Conservation (phyloP, 768 basidiomycete species). For the Pulveroboletus sp. region DNA sequence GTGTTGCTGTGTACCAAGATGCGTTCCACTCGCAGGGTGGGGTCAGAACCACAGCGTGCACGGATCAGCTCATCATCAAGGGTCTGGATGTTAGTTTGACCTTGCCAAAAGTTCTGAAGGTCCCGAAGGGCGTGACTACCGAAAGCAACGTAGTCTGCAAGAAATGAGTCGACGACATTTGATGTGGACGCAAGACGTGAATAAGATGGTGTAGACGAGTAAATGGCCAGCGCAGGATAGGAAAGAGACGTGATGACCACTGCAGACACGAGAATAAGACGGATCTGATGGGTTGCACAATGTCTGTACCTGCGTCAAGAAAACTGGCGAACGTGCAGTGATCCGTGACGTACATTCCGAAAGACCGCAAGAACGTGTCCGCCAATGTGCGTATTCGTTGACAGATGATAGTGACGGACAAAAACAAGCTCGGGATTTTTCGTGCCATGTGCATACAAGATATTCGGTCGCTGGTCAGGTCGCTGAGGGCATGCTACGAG, state of each 20-base stretch:
- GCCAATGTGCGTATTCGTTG: constrained; percentile 38
- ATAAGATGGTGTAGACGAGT: constrained; percentile 67
- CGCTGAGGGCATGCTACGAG: constrained; percentile 13
- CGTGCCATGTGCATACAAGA: constrained; percentile 20
- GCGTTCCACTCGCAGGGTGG: constrained; percentile 72
- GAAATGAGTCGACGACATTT: constrained; percentile 59
- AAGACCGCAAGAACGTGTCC: constrained; percentile 57
- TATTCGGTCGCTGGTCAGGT: constrained; percentile 12
- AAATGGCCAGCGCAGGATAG: constrained; percentile 85
- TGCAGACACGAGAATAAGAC: constrained; percentile 81
- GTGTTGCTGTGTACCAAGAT: constrained; percentile 58
- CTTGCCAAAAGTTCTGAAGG: constrained; percentile 68
- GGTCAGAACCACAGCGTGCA: constrained; percentile 64
- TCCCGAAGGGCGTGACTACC: constrained; percentile 55
- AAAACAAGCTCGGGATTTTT: constrained; percentile 16
- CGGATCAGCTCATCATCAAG: constrained; percentile 68
- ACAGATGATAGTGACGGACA: constrained; percentile 16
- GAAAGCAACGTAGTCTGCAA: constrained; percentile 48
- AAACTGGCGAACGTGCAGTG: neutral
- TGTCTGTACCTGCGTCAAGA: constrained; percentile 46
- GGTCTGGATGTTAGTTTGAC: constrained; percentile 55
- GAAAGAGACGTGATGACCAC: constrained; percentile 87
- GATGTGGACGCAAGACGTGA: constrained; percentile 49
- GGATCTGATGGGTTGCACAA: constrained; percentile 86
- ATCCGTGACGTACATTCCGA: constrained; percentile 66